Base-by-base conservation (phyloP, 164 flowering plant species). In the Berberis thunbergii region DNA sequence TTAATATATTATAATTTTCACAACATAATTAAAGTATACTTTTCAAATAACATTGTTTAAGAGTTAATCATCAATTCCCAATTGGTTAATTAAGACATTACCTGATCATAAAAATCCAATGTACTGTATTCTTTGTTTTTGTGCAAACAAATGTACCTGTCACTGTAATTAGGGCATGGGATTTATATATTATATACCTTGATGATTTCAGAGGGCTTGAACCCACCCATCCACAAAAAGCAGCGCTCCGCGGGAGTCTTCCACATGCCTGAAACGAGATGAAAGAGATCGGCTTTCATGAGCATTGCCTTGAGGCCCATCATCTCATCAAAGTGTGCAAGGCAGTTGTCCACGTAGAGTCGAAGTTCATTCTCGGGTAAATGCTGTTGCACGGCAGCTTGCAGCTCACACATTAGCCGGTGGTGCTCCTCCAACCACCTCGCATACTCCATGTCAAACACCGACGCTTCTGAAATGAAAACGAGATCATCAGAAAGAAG, bases 151-250 rank as follows among this genome's bases (percentile, higher is more conserved):
- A 4, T 50, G n/a, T 10, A 7, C 54, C 54, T 52, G n/a, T 10
- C n/a, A 10, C n/a, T 52, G 3, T 4, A 10, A 6, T 4, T 52
- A 1, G 49, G 49, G n/a, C 10, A 52, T 3, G n/a, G 10, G 11
- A 52, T 10, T 11, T 11, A 7, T 3, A 2, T 42, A 9, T 8
- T 6, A 42, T 12, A 8, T 50, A 95, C 99, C 97, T 95, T 95
- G 73, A 95, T 85, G 64, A 95, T 73, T 60, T 95, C 95, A 1
- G 98, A 95, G 2, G 99, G 99, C 13, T 94, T 87, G 72, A 95
- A 95, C 11, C 88, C 97, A 0, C 99, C 99, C 72, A 95, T 78
- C 99, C 99, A 95, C 84, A 91, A 70, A 83, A 91, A 91, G 78
- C 98, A 91, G 0, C 99, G 85, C 68, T 95, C 99, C 4, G 99